A percentile compares a stretch with the other conserved stretches of the same genome.
Conservation (phyloP, 495 filamentous ascomycete genomes). For the Hypoxylon perforatum region DNA sequence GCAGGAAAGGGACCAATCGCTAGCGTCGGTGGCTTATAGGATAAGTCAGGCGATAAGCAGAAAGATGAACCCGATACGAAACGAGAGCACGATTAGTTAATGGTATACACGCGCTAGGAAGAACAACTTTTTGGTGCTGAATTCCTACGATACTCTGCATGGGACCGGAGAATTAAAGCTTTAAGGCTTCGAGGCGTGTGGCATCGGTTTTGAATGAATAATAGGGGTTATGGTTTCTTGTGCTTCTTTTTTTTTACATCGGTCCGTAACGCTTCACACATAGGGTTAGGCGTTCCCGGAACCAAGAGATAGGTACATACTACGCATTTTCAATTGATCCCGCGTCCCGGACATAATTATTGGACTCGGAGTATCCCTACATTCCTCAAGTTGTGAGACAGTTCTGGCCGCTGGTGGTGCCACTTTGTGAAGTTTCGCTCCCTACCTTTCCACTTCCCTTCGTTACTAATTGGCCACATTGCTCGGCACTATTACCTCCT, state of each 20-base stretch:
- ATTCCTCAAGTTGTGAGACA: constrained; percentile 14
- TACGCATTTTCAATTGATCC: constrained; percentile 19
- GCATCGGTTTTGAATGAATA: constrained; percentile 43
- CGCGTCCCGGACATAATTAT: constrained; percentile 11
- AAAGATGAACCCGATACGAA: constrained; percentile 39
- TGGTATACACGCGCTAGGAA: constrained; percentile 22
- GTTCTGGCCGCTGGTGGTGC: background rate
- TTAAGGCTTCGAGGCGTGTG: constrained; percentile 33
- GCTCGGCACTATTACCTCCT: background rate
- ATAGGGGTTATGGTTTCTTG: constrained; percentile 33
- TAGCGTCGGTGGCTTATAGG: constrained; percentile 50
- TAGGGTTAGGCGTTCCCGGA: constrained; percentile 43
- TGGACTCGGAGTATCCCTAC: constrained; percentile 22
- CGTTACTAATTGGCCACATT: constrained; percentile 1
- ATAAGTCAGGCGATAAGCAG: constrained; percentile 44
- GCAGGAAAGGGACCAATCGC: constrained; percentile 60
- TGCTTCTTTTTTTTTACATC: constrained; percentile 37
- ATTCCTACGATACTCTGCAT: constrained; percentile 1
- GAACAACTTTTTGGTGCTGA: constrained; percentile 5
- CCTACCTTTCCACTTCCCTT: constrained; percentile 22
- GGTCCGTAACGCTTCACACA: constrained; percentile 37
- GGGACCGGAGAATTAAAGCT: constrained; percentile 22
- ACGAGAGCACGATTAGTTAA: constrained; percentile 13
- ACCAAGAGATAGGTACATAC: constrained; percentile 30
- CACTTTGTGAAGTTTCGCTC: background rate